A percentile compares a stretch with the other conserved stretches of the same genome.
Conservation (phyloP, 345 rosid genomes). For the Lagerstroemia speciosa region DNA sequence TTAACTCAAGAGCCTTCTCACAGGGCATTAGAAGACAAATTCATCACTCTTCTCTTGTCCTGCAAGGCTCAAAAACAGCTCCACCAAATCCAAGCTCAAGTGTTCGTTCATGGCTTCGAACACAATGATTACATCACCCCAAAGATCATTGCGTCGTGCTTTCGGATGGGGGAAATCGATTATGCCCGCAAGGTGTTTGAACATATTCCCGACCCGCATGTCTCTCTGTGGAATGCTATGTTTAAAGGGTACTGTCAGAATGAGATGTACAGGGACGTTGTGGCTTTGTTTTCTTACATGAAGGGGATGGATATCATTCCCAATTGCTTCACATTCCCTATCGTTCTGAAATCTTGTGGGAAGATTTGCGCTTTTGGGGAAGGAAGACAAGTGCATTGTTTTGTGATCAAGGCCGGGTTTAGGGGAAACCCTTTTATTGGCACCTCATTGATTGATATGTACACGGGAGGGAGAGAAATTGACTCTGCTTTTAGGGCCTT, state of each 20-base stretch:
- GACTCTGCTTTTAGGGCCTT: conserved; percentile 50
- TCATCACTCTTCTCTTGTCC: conserved; percentile 46
- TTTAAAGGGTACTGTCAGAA: conserved; percentile 41
- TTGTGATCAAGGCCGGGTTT: conserved; percentile 55
- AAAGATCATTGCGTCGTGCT: conserved; percentile 26
- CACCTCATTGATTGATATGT: conserved; percentile 62
- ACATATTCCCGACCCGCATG: conserved; percentile 39
- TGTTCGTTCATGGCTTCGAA: conserved; percentile 26
- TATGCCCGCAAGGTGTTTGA: conserved; percentile 67
- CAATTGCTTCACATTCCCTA: conserved; percentile 68
- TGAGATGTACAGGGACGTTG: conserved; percentile 28
- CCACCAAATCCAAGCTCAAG: conserved; percentile 50
- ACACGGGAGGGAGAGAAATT: conserved; percentile 35
- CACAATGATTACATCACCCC: conserved; percentile 38
- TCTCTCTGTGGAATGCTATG: conserved; percentile 54
- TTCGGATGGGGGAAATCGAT: conserved; percentile 15
- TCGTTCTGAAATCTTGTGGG: conserved; percentile 52
- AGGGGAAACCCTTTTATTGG: conserved; percentile 42
- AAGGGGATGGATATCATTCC: conserved; percentile 35
- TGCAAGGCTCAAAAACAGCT: conserved; percentile 53
- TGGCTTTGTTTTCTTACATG: conserved; percentile 40
- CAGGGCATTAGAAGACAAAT: conserved; percentile 44
- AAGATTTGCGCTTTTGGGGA: conserved; percentile 38
- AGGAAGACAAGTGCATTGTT: conserved; percentile 57
- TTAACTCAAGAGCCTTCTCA: background rate